Evolutionary conservation across 495 filamentous ascomycete species (phyloP), one percentile per base, ranked within the genome.

Genomic region (Penicillium soppii): DNA sequence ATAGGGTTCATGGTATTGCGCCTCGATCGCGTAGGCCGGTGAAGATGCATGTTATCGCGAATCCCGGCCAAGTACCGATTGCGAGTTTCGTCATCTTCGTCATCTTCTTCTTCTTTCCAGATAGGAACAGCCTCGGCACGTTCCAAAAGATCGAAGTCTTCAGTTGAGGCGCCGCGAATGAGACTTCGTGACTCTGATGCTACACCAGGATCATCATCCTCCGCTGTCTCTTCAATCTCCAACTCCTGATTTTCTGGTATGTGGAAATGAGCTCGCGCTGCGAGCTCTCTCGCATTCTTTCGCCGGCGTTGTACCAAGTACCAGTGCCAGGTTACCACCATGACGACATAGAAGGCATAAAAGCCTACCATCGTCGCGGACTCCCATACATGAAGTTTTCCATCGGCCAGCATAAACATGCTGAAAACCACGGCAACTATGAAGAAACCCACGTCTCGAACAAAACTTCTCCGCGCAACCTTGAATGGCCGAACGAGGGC

Each of bases 241-340:
- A 82, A 63, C 52, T 85, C 82, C 50, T 95, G 81, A 32, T 89
- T 88, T 7, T 82, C 74, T 5, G 87, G 78, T 7, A 82, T 76
- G 39, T 87, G 73, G 53, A 87, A 88, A 43, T 96, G 86, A 5
- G 83, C 78, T 36, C 92, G 81, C 45, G 90, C 85, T 21, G 84
- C 82, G 15, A 82, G 74, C 45, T 90, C 84, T 63, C 83, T 79
- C 40, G 82, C 75, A 38, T 83, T 77, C 47, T 72, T 73, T 41
- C 75, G 75, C 51, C 83, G 82, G 47, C 78, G 67, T 46, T 83
- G 76, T 37, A 79, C 77, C 10, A 88, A 67, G 69, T 86, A 85
- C 85, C 91, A 96, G 69, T 99, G 95, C 92, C 91, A 97, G 0
- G 81, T 78, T 12, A 97, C 86, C 15, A 99, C 95, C 30, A 90